Evolutionary conservation across 2,329 filamentous ascomycete species (phyloP).

Genomic region (Neofusicoccum cordaticola): DNA sequence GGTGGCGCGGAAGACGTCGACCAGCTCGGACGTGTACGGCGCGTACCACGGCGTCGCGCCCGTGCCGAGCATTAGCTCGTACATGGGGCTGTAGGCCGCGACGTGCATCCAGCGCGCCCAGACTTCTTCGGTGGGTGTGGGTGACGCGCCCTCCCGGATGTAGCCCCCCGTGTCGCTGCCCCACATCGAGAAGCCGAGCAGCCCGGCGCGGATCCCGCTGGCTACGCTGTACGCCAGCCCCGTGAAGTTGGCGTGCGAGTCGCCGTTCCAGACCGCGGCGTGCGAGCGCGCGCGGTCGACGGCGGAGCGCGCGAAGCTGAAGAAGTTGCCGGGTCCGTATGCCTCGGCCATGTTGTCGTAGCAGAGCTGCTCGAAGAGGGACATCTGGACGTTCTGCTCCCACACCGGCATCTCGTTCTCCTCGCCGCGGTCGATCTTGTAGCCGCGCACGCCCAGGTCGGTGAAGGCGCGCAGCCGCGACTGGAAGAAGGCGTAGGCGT

Average conservation of each 20-base stretch:
- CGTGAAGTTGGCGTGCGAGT: conserved; percentile 33
- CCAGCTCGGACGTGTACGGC: conserved; percentile 28
- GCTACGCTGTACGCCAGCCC: conserved; percentile 33
- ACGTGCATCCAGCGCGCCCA: conserved; percentile 44
- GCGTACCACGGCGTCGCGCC: conserved; percentile 38
- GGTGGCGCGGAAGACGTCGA: conserved; percentile 31
- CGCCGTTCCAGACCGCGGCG: conserved; percentile 38
- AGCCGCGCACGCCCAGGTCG: conserved; percentile 35
- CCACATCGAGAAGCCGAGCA: conserved; percentile 34
- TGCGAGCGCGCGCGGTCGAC: conserved; percentile 32
- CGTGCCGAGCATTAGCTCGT: conserved; percentile 37
- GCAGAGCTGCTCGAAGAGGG: conserved; percentile 32
- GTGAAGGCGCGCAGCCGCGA: conserved; percentile 30
- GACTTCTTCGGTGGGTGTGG: conserved; percentile 30
- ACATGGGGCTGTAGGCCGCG: conserved; percentile 34
- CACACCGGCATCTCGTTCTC: conserved; percentile 39
- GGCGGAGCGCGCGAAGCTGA: conserved; percentile 34
- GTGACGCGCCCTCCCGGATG: conserved; percentile 21
- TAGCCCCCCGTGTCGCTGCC: conserved; percentile 37
- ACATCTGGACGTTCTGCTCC: conserved; percentile 37
- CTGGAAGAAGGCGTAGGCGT: conserved; percentile 36
- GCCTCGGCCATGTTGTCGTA: conserved; percentile 33
- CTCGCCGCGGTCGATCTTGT: conserved; percentile 41
- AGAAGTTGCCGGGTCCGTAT: conserved; percentile 31
- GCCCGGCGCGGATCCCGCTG: conserved; percentile 32